These are phyloP conservation scores for Candida alai DNA, from an alignment of 805 yeast genomes.

Conservation along the genomic window DNA sequence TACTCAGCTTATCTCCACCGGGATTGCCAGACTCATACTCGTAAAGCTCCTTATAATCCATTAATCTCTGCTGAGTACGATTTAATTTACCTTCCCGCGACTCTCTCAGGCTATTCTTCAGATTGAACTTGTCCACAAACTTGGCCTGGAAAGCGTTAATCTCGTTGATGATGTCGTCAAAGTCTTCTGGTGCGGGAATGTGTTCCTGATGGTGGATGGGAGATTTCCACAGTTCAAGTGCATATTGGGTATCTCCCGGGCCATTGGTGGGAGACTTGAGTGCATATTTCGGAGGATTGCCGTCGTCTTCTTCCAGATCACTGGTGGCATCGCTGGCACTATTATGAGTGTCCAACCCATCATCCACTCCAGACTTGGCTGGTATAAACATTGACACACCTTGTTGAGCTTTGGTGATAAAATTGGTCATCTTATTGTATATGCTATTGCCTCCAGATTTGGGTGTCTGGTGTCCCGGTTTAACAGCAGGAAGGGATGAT, in stretches of 20 bases:
- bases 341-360: slow-evolving; percentile 10
- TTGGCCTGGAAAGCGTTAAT: slow-evolving; percentile 28
- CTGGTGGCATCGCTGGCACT: no score
- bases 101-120: no score
- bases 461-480: not conserved
- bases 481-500: not conserved
- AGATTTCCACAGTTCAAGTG: slow-evolving; percentile 8
- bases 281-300: no score
- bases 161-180: slow-evolving; percentile 20
- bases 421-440: slow-evolving; percentile 14
- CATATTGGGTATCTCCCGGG: slow-evolving; percentile 6
- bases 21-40: slow-evolving; percentile 5
- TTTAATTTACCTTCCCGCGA: slow-evolving; percentile 15
- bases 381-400: slow-evolving; percentile 17
- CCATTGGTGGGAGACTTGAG: no score
- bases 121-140: slow-evolving; percentile 18
- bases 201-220: not conserved
- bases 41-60: slow-evolving; percentile 31
- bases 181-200: slow-evolving; percentile 4
- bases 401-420: slow-evolving; percentile 14
- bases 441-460: slow-evolving; percentile 3
- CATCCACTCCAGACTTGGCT: slow-evolving; percentile 25
- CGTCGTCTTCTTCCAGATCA: slow-evolving; percentile 10
- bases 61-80: slow-evolving; percentile 32
- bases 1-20: slow-evolving; percentile 8